Percentiles rank a stretch among this genome's conserved stretches.
These are phyloP conservation scores for Lolium perenne DNA, from an alignment of 176 grass and related monocot species.

Conservation along the genomic window DNA sequence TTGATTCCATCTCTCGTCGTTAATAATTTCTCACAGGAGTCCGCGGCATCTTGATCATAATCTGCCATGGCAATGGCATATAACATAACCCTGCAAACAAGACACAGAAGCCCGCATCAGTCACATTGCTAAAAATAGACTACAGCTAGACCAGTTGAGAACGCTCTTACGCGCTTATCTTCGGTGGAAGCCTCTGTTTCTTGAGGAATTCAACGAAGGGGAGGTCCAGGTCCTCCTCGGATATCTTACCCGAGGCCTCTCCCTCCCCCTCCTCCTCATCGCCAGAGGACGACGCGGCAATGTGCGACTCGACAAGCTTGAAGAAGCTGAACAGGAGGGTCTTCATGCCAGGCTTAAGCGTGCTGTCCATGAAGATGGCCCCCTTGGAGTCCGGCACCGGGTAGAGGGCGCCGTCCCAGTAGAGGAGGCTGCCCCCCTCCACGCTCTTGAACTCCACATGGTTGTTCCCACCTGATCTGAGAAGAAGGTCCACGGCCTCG, in stretches of 20 bases:
- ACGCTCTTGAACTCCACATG: constrained; percentile 97
- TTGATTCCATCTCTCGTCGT: constrained; percentile 76
- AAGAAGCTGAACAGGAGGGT: constrained; percentile 74
- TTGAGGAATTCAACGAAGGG: constrained; percentile 83
- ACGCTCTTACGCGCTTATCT: constrained; percentile 82
- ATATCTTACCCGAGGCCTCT: constrained; percentile 51
- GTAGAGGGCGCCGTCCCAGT: constrained; percentile 77
- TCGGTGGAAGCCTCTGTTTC: constrained; percentile 68
- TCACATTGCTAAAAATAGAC: constrained; percentile 44
- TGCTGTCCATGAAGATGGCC: constrained; percentile 81
- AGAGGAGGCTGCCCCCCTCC: constrained; percentile 69
- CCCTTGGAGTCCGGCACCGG: constrained; percentile 78
- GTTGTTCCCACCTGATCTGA: constrained; percentile 71
- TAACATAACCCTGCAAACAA: constrained; percentile 77
- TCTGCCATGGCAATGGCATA: constrained; percentile 88
- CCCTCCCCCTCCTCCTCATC: neutral
- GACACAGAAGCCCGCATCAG: constrained; percentile 2
- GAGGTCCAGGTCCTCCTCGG: constrained; percentile 69
- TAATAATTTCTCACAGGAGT: constrained; percentile 58
- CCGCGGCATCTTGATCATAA: constrained; percentile 72
- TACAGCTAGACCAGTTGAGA: constrained; percentile 8
- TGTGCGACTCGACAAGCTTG: constrained; percentile 72
- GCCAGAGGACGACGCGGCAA: constrained; percentile 26
- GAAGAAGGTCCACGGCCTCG: constrained; percentile 75
- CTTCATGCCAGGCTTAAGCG: constrained; percentile 50